Conservation (phyloP, 1,139 yeast species). For the Nakaseomyces delphensis region DNA sequence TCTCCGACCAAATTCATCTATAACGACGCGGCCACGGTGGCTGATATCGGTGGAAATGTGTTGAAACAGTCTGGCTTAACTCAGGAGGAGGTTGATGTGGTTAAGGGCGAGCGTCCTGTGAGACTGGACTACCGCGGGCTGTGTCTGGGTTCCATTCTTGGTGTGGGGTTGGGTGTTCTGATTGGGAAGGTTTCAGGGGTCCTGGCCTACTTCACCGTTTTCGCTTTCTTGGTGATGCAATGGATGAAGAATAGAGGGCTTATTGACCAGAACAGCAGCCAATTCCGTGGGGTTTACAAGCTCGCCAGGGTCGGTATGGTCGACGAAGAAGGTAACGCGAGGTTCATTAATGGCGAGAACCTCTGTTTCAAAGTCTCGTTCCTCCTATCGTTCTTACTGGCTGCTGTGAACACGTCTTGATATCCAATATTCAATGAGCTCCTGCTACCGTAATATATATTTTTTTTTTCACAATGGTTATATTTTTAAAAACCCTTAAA, state of each 20-base stretch:
- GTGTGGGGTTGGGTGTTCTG: conserved; percentile 18
- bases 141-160: conserved; percentile 22
- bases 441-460: too few species aligned
- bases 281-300: conserved; percentile 7
- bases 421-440: too few species aligned
- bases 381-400: conserved; percentile 14
- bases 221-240: conserved; percentile 18
- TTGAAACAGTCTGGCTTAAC: conserved; percentile 1
- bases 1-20: conserved; percentile 5
- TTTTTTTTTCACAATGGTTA: too few species aligned
- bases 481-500: too few species aligned
- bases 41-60: conserved; percentile 1
- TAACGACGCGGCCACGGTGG: conserved; percentile 6
- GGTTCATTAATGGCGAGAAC: conserved; percentile 9
- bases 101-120: neutral
- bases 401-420: neutral
- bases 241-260: conserved; percentile 20
- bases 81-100: conserved; percentile 4
- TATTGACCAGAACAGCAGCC: conserved; percentile 13
- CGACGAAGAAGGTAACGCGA: conserved; percentile 8
- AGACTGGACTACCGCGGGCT: conserved; percentile 19
- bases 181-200: conserved; percentile 19
- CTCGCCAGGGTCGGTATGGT: conserved; percentile 3
- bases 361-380: conserved; percentile 19
- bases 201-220: conserved; percentile 15